Percentiles rank a stretch among this genome's conserved stretches.
phyloP scores from a whole-genome alignment of 345 rosid species.

The Geranium brycei region DNA sequence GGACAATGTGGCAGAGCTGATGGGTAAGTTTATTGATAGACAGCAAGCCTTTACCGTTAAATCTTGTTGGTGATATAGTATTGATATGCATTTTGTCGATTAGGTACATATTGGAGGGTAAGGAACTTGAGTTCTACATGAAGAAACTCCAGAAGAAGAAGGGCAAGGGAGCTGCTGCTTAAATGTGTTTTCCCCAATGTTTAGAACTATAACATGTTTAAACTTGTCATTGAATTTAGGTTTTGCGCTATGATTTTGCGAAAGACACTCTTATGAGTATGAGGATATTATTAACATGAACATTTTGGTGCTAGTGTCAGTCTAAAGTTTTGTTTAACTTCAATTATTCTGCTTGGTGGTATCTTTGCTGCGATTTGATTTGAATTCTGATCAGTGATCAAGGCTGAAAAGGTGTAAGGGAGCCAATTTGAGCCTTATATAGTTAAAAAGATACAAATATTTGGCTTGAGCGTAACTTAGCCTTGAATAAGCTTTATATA shows the following conservation, averaged over 20 bases:
- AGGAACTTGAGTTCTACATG: neutral
- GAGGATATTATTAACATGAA: neutral
- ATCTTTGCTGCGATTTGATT: no score
- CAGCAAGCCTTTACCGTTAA: no score
- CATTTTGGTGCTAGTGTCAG: neutral
- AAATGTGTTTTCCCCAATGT: neutral
- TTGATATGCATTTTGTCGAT: no score
- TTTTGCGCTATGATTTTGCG: neutral
- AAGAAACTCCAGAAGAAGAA: neutral
- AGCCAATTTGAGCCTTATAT: no score
- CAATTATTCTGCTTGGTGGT: neutral
- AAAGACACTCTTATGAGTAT: neutral
- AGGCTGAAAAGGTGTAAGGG: no score
- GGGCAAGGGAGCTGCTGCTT: neutral
- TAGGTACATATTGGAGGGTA: neutral
- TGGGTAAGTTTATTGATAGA: conserved; percentile 19
- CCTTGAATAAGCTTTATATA: no score
- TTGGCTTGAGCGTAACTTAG: no score
- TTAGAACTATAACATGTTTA: neutral
- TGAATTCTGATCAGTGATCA: no score
- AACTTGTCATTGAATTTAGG: neutral
- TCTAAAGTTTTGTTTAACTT: neutral
- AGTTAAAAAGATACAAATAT: no score
- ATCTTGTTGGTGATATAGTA: no score
- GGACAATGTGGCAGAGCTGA: conserved; percentile 52